phyloP scores from a whole-genome alignment of 371 early-diverging fungal species.

The Mucor piriformis region DNA sequence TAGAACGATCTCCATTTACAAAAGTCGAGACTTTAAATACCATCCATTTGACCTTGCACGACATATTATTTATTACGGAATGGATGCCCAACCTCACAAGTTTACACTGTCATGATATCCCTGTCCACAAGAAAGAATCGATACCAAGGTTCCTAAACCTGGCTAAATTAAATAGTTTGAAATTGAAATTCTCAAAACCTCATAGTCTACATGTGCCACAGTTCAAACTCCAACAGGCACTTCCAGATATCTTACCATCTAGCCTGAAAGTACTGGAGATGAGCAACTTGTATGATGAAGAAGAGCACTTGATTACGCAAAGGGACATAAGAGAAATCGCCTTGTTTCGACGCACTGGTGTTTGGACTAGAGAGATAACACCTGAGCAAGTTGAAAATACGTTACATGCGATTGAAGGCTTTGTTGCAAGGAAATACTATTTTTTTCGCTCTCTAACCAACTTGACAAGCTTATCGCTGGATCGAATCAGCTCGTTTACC shows the following conservation, averaged over 20 bases:
- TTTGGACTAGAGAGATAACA: not conserved
- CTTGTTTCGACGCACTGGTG: not conserved
- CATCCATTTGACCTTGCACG: not conserved
- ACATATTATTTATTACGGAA: not conserved
- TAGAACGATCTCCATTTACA: not conserved
- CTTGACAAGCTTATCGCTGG: slow-evolving; percentile 15
- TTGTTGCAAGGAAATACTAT: slow-evolving; percentile 7
- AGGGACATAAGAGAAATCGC: not conserved
- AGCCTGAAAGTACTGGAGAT: not conserved
- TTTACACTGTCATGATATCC: not conserved
- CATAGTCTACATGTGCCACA: not conserved
- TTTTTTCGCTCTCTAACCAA: not conserved
- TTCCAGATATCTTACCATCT: not conserved
- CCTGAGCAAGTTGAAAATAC: not conserved
- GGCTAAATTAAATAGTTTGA: not conserved
- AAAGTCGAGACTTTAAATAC: not conserved
- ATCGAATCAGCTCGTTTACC: slow-evolving; percentile 30
- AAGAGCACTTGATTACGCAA: not conserved
- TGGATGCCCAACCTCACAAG: not conserved
- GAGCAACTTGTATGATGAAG: not conserved
- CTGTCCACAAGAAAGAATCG: not conserved
- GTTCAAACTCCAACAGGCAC: not conserved
- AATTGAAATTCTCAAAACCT: not conserved
- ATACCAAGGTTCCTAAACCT: not conserved
- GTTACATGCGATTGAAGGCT: not conserved